Base-by-base conservation (phyloP, 768 basidiomycete genomes). In the Leccinum incarnatum region DNA sequence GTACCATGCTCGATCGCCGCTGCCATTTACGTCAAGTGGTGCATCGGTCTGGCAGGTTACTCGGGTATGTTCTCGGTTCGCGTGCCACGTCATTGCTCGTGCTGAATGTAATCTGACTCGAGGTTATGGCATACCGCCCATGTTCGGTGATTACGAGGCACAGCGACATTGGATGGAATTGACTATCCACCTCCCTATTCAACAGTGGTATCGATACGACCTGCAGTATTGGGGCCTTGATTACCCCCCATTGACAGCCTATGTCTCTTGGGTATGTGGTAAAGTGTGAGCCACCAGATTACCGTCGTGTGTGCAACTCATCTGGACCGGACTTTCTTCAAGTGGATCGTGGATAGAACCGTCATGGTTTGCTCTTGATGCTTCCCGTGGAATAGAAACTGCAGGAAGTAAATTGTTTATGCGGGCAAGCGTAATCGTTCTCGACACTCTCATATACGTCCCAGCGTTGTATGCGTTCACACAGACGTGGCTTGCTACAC, bases 101-200 rank as follows among this genome's bases (percentile, higher is more conserved):
- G 7, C 46, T 21, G 12, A 54, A 45, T 12, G 1, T 10, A 9
- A 29, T 36, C 32, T 10, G 15, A 52, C 34, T 1, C 5, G 61
- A 92, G 93, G 93, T 6, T 71, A 82, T 62, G 78, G 70, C 30
- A 83, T 84, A 3, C 89, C 93, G 0, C 93, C 92, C 0, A 87
- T 94, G 86, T 92, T 81, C 62, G 94, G 94, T 3, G 94, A 96
- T 74, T 96, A 91, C 65, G 94, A 96, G 71, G 94, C 94, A 0
- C 94, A 95, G 67, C 78, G 94, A 54, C 94, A 95, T 73, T 96
- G 94, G 94, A 92, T 96, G 91, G 94, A 95, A 65, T 70, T 96
- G 40, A 93, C 91, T 3, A 72, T 86, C 25, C 89, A 95, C 68
- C 76, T 93, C 1, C 91, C 94, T 0, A 66, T 84, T 19, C 75